Percentiles rank a stretch among this genome's conserved stretches.
Evolutionary conservation across 2,329 filamentous ascomycete genomes (phyloP).

Genomic region (Macrophomina phaseolina): DNA sequence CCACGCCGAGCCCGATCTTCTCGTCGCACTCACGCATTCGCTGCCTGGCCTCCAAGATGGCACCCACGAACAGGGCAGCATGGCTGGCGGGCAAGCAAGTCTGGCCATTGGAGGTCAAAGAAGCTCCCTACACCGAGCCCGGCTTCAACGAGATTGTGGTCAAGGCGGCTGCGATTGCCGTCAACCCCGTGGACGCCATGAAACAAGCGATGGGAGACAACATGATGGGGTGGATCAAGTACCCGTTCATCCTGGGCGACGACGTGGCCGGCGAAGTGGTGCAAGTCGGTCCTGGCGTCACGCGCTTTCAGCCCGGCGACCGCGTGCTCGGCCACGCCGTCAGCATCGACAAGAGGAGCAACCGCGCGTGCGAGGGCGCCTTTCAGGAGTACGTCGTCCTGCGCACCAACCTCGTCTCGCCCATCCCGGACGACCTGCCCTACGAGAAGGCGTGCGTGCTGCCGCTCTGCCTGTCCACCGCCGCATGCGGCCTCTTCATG

Average conservation of each 20-base stretch:
- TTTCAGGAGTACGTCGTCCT: background rate
- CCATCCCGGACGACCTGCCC: background rate
- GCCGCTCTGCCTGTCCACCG: background rate
- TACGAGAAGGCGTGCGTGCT: background rate
- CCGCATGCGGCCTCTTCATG: slow-evolving; percentile 22
- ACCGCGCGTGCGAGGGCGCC: background rate
- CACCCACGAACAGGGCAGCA: background rate
- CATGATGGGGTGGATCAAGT: background rate
- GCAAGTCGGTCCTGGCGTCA: background rate
- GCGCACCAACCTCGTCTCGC: background rate
- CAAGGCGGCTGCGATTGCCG: background rate
- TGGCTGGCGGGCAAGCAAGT: background rate
- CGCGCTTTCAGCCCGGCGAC: background rate
- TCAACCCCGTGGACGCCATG: slow-evolving; percentile 7
- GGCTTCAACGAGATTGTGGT: background rate
- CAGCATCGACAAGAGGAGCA: background rate
- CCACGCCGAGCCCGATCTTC: background rate
- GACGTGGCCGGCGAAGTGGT: slow-evolving; percentile 11
- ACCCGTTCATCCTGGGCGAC: background rate
- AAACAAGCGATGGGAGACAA: background rate
- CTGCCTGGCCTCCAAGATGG: background rate
- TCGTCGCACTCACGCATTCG: background rate
- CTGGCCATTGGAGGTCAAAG: slow-evolving; percentile 23
- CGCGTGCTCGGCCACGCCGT: background rate
- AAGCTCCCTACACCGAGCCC: slow-evolving; percentile 32